Evolutionary conservation across 257 asterid genomes (phyloP).

Genomic region (Mitragyna speciosa): DNA sequence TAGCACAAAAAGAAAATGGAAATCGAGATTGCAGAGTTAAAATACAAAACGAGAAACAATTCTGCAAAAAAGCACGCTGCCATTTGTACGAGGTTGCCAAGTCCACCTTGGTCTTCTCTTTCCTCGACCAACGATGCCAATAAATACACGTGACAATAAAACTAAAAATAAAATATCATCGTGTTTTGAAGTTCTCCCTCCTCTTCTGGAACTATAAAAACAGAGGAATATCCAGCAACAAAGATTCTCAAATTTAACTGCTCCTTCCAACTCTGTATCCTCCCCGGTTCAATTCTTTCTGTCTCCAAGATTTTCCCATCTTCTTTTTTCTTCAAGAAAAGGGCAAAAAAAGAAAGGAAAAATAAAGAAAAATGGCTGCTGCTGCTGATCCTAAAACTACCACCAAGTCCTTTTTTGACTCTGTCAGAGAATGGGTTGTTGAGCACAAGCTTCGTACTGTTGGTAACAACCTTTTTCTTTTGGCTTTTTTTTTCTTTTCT

Average conservation of each 20-base stretch:
- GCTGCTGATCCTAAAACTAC: conserved; percentile 40
- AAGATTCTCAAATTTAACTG: not conserved
- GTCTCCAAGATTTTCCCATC: too few species aligned
- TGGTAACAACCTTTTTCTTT: conserved; percentile 34
- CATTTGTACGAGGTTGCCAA: conserved; percentile 12
- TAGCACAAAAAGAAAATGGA: too few species aligned
- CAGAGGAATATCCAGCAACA: not conserved
- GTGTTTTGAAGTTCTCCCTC: not conserved
- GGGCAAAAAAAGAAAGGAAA: too few species aligned
- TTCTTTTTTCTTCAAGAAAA: not conserved
- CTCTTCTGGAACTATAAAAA: not conserved
- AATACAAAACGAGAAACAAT: not conserved
- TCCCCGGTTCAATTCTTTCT: too few species aligned
- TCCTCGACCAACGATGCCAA: too few species aligned
- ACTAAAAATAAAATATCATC: too few species aligned
- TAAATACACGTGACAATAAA: too few species aligned
- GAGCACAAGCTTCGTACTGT: conserved; percentile 82
- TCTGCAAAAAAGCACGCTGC: conserved; percentile 1
- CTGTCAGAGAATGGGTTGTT: conserved; percentile 68
- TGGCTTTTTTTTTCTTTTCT: not conserved
- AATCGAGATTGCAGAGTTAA: too few species aligned
- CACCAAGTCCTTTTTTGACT: conserved; percentile 36
- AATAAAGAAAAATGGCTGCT: conserved; percentile 32
- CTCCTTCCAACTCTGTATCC: not conserved
- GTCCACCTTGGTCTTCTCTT: conserved; percentile 16